These are phyloP conservation scores for Triangularia setosa DNA, from an alignment of 2,329 filamentous ascomycete genomes.

Conservation along the genomic window DNA sequence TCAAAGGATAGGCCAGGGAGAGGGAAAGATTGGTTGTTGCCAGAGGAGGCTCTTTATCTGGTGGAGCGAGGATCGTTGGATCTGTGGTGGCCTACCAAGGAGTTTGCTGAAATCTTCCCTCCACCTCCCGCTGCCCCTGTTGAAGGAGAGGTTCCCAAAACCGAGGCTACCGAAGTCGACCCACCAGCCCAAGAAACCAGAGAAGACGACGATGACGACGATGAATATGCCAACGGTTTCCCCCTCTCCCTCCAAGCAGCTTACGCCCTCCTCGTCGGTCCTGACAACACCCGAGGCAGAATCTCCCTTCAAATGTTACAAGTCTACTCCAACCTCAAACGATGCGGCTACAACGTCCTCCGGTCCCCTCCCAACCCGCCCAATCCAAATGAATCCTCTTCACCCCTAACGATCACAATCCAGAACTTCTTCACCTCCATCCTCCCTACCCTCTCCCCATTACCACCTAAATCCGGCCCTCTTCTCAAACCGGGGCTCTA, in stretches of 20 bases:
- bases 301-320: slow-evolving; percentile 74
- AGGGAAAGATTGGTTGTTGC: slow-evolving; percentile 74
- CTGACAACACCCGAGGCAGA: slow-evolving; percentile 58
- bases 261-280: slow-evolving; percentile 78
- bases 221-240: slow-evolving; percentile 60
- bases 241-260: slow-evolving; percentile 89
- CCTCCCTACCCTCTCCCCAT: slow-evolving; percentile 31
- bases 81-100: slow-evolving; percentile 70
- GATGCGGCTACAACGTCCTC: slow-evolving; percentile 76
- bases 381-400: slow-evolving; percentile 2
- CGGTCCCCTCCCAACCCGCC: slow-evolving; percentile 51
- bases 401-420: slow-evolving; percentile 31
- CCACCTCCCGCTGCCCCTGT: neutral
- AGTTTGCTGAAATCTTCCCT: slow-evolving; percentile 48
- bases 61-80: slow-evolving; percentile 85
- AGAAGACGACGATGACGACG: slow-evolving; percentile 24
- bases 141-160: neutral
- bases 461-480: slow-evolving; percentile 43
- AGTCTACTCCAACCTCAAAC: slow-evolving; percentile 80
- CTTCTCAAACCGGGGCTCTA: slow-evolving; percentile 61
- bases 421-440: slow-evolving; percentile 54
- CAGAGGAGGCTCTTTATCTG: slow-evolving; percentile 87
- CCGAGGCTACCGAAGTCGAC: neutral
- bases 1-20: slow-evolving; percentile 52
- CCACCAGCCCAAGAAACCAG: slow-evolving; percentile 14